Evolutionary conservation across 75 land plant genomes (phyloP), one percentile per base, ranked within the genome.

Genomic region (Gnetum montanum): DNA sequence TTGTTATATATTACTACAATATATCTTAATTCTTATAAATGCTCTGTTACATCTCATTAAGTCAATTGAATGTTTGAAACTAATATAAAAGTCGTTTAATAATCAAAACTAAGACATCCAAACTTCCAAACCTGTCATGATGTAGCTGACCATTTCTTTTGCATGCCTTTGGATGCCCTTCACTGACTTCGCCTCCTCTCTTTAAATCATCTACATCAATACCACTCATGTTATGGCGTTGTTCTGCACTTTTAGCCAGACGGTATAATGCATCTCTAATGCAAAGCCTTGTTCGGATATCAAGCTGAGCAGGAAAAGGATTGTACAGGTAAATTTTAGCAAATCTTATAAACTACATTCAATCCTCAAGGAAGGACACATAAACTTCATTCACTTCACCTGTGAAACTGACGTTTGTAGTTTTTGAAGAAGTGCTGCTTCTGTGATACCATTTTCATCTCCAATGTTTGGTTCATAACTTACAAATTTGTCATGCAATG

Each of bases 191-290:
- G 28, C 47, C 74, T 37, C 59, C 49, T 40, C 43, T 65, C 29
- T 20, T 48, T 44, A 30, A 46, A 58, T 66, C 69, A 34, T 44
- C 62, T 56, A 40, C 64, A 49, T 73, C 65, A 40, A 59, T 46
- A 46, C 41, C 79, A 55, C 49, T 64, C 16, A 60, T 19, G 54
- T 41, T 68, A 18, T 80, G 79, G 41, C 98, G 77, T 58, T 73
- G 76, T 61, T 40, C 48, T 7, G 94, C 80, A 74, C 84, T 94
- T 60, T 75, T 67, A 24, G 98, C 96, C 54, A 94, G 44, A 25
- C 98, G 79, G 62, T 79, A 85, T 37, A 94, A 78, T 48, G 88
- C 85, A 74, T 94, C 96, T 43, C 96, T 70, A 43, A 94, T 80
- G 34, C 82, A 75, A 43, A 85, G 62, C 72, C 84, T 82, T 18